Base-by-base conservation (phyloP, 129 eudicot species). In the Helichrysum umbraculigerum region DNA sequence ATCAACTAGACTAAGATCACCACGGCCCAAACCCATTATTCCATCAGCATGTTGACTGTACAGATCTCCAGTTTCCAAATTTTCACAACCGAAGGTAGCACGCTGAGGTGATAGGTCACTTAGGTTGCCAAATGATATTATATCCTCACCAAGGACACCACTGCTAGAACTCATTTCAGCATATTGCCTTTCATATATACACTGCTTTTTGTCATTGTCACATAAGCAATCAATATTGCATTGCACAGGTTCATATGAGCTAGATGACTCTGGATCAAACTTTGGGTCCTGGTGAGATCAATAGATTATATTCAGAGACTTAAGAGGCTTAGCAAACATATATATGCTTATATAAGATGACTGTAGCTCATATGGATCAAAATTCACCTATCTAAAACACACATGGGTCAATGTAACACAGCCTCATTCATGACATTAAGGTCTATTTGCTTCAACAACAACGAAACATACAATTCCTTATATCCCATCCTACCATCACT, bases 81-180 rank as follows among this genome's bases (percentile, higher is more conserved):
- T 91, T 85, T 95, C 99, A 80, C 99, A 95, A 10, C 99, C 99
- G 72, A 95, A 95, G 61, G 81, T 83, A 60, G 94, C 96, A 66
- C 88, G 96, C 72, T 95, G 99, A 25, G 99, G 97, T 56, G 83
- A 64, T 60, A 95, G 96, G 21, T 87, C 92, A 86, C 99, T 95
- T 84, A 78, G 89, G 78, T 91, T 90, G 67, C 99, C 99, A 81
- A 95, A 95, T 58, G 99, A 95, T 20, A 95, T 66, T 42, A 86
- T 81, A 80, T 95, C 99, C 70, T 87, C 84, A 62, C 96, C 99
- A 78, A 95, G 88, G 17, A 91, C 92, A 62, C 99, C 97, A 75
- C 97, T 91, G 85, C 99, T 95, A n/a, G 99, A 83, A 84, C 99
- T 95, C 99, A 91, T 86, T 79, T 95, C 99, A 63, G 97, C 99